Base-by-base conservation (phyloP, 192 early-diverging fungal genomes). In the Martensiomyces pterosporus region DNA sequence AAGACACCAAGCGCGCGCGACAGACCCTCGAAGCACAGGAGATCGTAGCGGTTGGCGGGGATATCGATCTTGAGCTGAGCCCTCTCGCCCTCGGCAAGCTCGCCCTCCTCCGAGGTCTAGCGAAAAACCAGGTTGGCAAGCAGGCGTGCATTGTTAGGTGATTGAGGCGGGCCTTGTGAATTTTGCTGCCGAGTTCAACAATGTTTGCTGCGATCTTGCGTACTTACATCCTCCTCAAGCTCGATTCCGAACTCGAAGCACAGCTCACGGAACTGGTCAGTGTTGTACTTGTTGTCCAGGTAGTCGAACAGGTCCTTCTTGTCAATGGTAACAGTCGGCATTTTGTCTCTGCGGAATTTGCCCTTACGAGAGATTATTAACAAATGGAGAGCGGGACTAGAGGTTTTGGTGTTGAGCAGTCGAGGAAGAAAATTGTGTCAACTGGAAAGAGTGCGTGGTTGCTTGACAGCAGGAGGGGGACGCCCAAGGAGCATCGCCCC, bases 221-320 rank as follows among this genome's bases (percentile, higher is more conserved):
- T 87, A 58, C 81, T 84, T 55, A 87, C 85, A 24, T 94, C 93
- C 66, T 99, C 96, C 55, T 99, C 96, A 29, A 99, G 79, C 79
- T 99, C 96, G 55, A 99, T 93, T 48, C 97, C 97, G 70, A 93
- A 97, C 66, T 93, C 86, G 78, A 99, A 99, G 70, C 97, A 97
- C 42, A 99, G 82, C 74, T 99, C 97, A 69, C 87, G 81, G 80
- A 99, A 97, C 62, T 93, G 85, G 37, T 90, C 85, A 19, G 64
- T 59, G 18, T 39, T 81, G 80, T 86, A 94, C 41, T 77, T 57
- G 47, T 77, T 81, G 57, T 83, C 89, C 46, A 99, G 86, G 39
- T 80, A 78, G 46, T 83, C 69, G 79, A 83, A 93, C 52, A 98
- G 83, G 38, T 82, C 76, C 60, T 91, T 81, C 71, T 89, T 86